These are phyloP conservation scores for Skeletonema grethae DNA, from an alignment of 108 stramenopile species.

Conservation along the genomic window DNA sequence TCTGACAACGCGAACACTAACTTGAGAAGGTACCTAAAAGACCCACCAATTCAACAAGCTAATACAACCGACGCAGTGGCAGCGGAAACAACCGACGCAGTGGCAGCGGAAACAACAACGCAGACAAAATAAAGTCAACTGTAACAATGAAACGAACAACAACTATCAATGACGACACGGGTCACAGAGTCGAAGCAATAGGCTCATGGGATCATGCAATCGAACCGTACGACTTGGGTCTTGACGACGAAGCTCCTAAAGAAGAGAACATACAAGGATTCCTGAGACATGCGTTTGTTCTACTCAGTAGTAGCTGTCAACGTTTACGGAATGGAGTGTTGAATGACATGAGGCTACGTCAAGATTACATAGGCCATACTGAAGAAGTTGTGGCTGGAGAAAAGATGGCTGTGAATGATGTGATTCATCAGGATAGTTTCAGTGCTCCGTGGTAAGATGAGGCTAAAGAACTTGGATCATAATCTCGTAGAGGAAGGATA, in stretches of 20 bases:
- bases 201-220: conserved; percentile 41
- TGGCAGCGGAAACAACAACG: neutral
- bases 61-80: no score
- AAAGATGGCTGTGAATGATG: conserved; percentile 29
- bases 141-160: conserved; percentile 17
- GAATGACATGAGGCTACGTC: conserved; percentile 23
- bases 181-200: conserved; percentile 30
- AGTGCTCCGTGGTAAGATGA: neutral
- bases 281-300: neutral
- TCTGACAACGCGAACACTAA: neutral
- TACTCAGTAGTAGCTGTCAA: conserved; percentile 8
- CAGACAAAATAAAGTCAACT: neutral
- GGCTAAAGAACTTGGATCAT: neutral
- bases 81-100: no score
- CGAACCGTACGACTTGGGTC: conserved; percentile 12
- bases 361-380: conserved; percentile 22
- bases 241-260: conserved; percentile 5
- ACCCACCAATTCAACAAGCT: no score
- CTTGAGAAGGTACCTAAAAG: no score
- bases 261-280: conserved; percentile 26
- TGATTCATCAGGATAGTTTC: conserved; percentile 29
- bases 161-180: conserved; percentile 35
- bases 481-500: neutral
- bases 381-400: conserved; percentile 40
- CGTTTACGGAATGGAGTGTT: conserved; percentile 9